Conservation (phyloP, 495 filamentous ascomycete genomes). For the Annulohypoxylon nitens region DNA sequence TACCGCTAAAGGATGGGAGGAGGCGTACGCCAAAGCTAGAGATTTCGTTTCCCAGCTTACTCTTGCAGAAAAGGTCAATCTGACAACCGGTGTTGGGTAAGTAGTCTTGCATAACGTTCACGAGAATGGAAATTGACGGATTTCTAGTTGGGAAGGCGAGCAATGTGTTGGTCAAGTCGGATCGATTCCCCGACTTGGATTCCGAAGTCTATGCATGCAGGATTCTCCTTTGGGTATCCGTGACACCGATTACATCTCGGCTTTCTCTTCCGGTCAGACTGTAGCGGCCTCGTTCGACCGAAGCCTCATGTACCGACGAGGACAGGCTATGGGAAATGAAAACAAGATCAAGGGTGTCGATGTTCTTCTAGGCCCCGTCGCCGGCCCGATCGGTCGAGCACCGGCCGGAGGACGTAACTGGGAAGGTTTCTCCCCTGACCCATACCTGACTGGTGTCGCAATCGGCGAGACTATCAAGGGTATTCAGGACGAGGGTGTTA, state of each 20-base stretch:
- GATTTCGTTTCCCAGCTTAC: slow-evolving; percentile 87
- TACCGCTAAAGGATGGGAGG: slow-evolving; percentile 78
- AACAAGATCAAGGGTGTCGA: slow-evolving; percentile 87
- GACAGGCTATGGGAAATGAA: slow-evolving; percentile 83
- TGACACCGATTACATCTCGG: slow-evolving; percentile 79
- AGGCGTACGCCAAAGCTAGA: slow-evolving; percentile 81
- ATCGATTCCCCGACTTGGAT: slow-evolving; percentile 78
- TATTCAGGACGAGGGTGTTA: slow-evolving; percentile 83
- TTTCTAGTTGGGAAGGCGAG: slow-evolving; percentile 76
- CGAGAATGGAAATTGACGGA: slow-evolving; percentile 37
- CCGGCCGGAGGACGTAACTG: slow-evolving; percentile 91
- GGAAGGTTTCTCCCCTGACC: slow-evolving; percentile 84
- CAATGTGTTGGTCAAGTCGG: slow-evolving; percentile 85
- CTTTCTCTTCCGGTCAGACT: slow-evolving; percentile 85
- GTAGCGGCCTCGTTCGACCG: slow-evolving; percentile 83
- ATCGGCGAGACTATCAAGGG: slow-evolving; percentile 83
- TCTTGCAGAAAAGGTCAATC: slow-evolving; percentile 89
- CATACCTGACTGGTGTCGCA: slow-evolving; percentile 78
- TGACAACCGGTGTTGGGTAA: slow-evolving; percentile 88
- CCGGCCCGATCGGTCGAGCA: slow-evolving; percentile 82
- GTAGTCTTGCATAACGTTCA: slow-evolving; percentile 28
- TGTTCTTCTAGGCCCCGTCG: slow-evolving; percentile 88
- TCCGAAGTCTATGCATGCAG: slow-evolving; percentile 86
- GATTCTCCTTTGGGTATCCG: slow-evolving; percentile 91
- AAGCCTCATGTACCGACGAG: slow-evolving; percentile 77